Percentiles rank a stretch among this genome's conserved stretches.
Evolutionary conservation across 2,329 filamentous ascomycete genomes (phyloP).

Genomic region (Chalaropsis thielavioides): DNA sequence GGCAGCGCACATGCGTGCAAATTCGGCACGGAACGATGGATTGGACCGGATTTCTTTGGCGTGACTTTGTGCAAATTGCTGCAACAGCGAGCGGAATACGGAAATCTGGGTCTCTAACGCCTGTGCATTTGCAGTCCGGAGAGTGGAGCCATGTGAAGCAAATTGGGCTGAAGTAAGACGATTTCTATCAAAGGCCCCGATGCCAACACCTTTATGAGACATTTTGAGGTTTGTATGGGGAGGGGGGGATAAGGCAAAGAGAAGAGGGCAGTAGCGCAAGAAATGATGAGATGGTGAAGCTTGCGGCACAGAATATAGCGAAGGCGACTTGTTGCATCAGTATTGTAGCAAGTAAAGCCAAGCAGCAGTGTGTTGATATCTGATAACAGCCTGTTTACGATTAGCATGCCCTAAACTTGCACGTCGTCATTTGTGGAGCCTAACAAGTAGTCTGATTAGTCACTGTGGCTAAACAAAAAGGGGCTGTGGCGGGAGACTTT

Average conservation of each 20-base stretch:
- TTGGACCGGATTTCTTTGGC: slow-evolving; percentile 92
- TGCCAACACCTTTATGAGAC: slow-evolving; percentile 72
- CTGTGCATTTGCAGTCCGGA: slow-evolving; percentile 71
- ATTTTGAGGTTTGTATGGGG: slow-evolving; percentile 26
- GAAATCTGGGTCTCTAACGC: slow-evolving; percentile 86
- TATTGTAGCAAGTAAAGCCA: background rate
- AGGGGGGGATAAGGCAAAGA: background rate
- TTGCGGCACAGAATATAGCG: background rate
- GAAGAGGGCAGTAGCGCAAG: background rate
- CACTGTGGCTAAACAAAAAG: slow-evolving; percentile 6
- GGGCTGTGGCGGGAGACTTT: slow-evolving; percentile 3
- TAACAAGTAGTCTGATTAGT: background rate
- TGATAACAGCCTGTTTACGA: background rate
- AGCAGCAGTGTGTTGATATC: background rate
- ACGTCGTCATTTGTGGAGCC: slow-evolving; percentile 14
- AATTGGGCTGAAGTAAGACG: slow-evolving; percentile 78
- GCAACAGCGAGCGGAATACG: slow-evolving; percentile 87
- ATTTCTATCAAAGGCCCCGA: slow-evolving; percentile 77
- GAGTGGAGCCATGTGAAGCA: slow-evolving; percentile 71
- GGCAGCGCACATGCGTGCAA: slow-evolving; percentile 94
- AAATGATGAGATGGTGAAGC: background rate
- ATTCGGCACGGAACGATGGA: slow-evolving; percentile 87
- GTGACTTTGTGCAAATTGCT: slow-evolving; percentile 91
- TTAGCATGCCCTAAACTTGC: background rate
- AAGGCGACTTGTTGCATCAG: background rate